Conservation (phyloP, 345 rosid genomes). For the Eucalyptus caleyi region DNA sequence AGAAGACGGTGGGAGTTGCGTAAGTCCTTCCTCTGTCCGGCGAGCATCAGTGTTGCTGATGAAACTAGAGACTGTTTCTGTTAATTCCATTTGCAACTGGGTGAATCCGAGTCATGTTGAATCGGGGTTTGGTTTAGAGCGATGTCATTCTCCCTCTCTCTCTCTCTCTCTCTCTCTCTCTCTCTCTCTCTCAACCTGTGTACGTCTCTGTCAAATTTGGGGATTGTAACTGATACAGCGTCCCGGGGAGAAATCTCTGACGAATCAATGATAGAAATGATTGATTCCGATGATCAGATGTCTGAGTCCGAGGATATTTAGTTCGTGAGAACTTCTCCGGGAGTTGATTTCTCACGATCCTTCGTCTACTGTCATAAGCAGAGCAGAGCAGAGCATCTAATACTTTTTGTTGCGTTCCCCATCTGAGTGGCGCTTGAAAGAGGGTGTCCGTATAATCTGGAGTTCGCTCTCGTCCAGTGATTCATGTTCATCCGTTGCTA, state of each 20-base stretch:
- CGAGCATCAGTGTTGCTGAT: background rate
- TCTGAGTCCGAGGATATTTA: background rate
- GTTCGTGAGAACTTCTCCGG: background rate
- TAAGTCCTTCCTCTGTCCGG: background rate
- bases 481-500: background rate
- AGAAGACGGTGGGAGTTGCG: background rate
- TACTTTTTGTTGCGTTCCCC: background rate
- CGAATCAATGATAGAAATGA: background rate
- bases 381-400: background rate
- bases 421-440: background rate
- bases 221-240: background rate
- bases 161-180: background rate
- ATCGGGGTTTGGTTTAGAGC: background rate
- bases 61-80: background rate
- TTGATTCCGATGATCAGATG: background rate
- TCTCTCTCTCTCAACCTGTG: background rate
- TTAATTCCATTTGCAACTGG: background rate
- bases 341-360: background rate
- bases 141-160: background rate
- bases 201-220: background rate
- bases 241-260: background rate
- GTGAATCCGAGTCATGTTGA: background rate
- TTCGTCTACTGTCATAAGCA: background rate
- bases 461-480: background rate
- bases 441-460: background rate